Conservation (phyloP, 805 yeast genomes). For the Candida ipomoeae region DNA sequence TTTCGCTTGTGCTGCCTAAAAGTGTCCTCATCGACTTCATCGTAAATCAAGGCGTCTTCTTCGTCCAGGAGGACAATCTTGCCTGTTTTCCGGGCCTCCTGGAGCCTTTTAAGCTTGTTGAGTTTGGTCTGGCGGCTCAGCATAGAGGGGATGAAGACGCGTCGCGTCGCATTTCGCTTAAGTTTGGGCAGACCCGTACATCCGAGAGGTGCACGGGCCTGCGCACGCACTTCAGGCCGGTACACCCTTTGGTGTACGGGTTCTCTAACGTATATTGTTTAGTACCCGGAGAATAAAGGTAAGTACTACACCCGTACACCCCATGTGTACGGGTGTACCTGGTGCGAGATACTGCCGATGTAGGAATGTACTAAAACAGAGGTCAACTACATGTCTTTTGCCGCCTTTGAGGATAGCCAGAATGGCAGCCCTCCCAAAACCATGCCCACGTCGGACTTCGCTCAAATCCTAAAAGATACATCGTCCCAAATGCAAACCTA, state of each 20-base stretch:
- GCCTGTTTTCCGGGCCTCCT: slow-evolving; percentile 62
- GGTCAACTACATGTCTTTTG: slow-evolving; percentile 45
- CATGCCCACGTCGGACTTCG: slow-evolving; percentile 24
- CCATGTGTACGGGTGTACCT: not conserved
- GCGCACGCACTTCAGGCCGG: not conserved
- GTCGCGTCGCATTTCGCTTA: not conserved
- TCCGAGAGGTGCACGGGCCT: too few relatives aligned
- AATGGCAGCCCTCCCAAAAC: slow-evolving; percentile 12
- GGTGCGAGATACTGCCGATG: too few relatives aligned
- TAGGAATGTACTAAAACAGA: too few relatives aligned
- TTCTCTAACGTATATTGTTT: not conserved
- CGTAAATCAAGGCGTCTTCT: slow-evolving; percentile 65
- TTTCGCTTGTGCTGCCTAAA: slow-evolving; percentile 74
- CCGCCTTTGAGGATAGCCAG: slow-evolving; percentile 52
- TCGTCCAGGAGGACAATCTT: slow-evolving; percentile 41
- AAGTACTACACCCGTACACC: not conserved
- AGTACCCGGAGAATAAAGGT: not conserved
- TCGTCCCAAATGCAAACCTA: slow-evolving; percentile 43
- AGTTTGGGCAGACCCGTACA: too few relatives aligned
- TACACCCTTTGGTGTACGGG: not conserved
- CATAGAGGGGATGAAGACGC: not conserved
- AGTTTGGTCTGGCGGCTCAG: slow-evolving; percentile 34
- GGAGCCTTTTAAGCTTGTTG: slow-evolving; percentile 55
- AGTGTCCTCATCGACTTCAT: slow-evolving; percentile 79
- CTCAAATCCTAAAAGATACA: slow-evolving; percentile 30